Conservation (phyloP, 345 rosid genomes). For the Salix udensis region DNA sequence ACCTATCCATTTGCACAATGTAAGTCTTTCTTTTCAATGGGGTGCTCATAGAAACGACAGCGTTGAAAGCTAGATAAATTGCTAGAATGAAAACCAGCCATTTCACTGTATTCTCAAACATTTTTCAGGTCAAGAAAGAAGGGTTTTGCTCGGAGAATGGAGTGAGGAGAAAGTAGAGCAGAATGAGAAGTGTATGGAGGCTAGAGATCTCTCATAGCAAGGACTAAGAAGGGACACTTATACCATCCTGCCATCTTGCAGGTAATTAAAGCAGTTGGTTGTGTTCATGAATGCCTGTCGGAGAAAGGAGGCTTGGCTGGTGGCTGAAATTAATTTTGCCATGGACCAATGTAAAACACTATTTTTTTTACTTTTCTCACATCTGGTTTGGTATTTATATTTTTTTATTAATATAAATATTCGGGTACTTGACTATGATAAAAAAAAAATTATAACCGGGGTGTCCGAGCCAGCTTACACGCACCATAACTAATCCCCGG, state of each 20-base stretch:
- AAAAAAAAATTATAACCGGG: no score
- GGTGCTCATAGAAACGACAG: slow-evolving; percentile 28
- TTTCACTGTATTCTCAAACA: slow-evolving; percentile 40
- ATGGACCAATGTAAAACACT: neutral
- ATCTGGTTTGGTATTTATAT: neutral
- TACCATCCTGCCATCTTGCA: neutral
- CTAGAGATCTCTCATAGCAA: slow-evolving; percentile 16
- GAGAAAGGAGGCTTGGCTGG: slow-evolving; percentile 12
- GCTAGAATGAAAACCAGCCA: slow-evolving; percentile 40
- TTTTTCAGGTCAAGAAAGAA: slow-evolving; percentile 16
- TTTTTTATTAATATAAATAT: no score
- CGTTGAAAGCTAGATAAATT: slow-evolving; percentile 23
- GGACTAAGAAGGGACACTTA: neutral
- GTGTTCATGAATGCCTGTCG: slow-evolving; percentile 32
- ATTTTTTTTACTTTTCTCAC: neutral
- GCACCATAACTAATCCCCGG: no score
- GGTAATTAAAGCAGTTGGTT: slow-evolving; percentile 37
- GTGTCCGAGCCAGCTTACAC: no score
- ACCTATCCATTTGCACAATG: slow-evolving; percentile 80
- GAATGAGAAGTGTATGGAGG: slow-evolving; percentile 9
- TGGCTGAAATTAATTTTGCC: slow-evolving; percentile 15
- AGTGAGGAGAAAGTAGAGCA: neutral
- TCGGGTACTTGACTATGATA: no score
- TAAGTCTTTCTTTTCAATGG: slow-evolving; percentile 49
- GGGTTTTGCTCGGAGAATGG: neutral